Conservation (phyloP, 108 stramenopile species). For the Cyclotella baltica region DNA sequence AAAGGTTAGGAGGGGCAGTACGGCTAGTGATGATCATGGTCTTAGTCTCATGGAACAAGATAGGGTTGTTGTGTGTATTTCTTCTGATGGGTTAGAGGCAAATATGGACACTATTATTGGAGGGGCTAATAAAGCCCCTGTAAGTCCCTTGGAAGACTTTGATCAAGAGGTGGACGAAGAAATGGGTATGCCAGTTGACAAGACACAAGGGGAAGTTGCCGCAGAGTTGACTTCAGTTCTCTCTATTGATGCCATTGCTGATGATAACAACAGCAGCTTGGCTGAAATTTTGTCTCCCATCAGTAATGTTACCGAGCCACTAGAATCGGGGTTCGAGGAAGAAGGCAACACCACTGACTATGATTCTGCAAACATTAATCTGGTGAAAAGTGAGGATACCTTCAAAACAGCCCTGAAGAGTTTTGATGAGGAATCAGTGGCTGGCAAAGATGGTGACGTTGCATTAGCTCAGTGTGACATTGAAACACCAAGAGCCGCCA, state of each 20-base stretch:
- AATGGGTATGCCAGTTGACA: neutral
- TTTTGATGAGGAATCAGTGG: neutral
- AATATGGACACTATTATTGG: constrained; percentile 16
- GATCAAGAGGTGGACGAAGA: neutral
- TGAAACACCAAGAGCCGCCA: constrained; percentile 1
- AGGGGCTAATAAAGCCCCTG: neutral
- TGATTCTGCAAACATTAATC: neutral
- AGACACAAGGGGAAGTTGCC: neutral
- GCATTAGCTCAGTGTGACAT: neutral
- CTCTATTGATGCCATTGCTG: neutral
- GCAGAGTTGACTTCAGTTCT: neutral
- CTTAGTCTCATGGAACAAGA: no score
- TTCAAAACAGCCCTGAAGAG: neutral
- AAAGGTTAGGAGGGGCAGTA: constrained; percentile 7
- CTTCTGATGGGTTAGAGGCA: constrained; percentile 10
- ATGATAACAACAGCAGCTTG: neutral
- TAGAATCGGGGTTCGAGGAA: no score
- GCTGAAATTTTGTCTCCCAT: neutral
- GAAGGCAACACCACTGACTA: neutral
- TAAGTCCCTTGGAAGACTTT: neutral
- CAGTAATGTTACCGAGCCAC: neutral
- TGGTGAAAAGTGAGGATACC: neutral
- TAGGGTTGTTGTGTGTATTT: constrained; percentile 16
- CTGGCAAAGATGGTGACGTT: neutral
- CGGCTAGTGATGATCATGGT: neutral